A percentile compares a stretch with the other conserved stretches of the same genome.
phyloP scores from a whole-genome alignment of 768 basidiomycete genomes.

The Russula emetica region DNA sequence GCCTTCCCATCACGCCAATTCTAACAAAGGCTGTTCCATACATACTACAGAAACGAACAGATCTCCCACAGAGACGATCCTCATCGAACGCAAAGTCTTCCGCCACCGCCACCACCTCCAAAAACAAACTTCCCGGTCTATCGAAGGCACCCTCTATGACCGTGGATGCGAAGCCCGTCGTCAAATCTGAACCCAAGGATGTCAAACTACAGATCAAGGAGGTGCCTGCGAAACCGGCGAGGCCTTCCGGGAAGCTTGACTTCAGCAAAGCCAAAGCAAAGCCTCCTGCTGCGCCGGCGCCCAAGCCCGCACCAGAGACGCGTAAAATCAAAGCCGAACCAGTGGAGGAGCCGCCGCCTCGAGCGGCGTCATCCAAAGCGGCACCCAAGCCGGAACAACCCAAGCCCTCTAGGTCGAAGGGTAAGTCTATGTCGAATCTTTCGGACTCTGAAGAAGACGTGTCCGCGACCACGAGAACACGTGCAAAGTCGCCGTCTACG shows the following conservation, averaged over 20 bases:
- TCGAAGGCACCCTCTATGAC: slow-evolving; percentile 15
- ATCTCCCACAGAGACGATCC: background rate
- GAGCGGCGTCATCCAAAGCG: slow-evolving; percentile 5
- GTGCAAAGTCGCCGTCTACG: slow-evolving; percentile 23
- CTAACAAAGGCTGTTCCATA: background rate
- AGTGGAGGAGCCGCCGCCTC: slow-evolving; percentile 13
- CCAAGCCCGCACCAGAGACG: slow-evolving; percentile 16
- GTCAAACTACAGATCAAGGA: slow-evolving; percentile 30
- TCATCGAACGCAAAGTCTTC: slow-evolving; percentile 3
- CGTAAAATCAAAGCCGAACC: slow-evolving; percentile 26
- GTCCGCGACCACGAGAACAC: background rate
- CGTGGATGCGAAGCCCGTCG: slow-evolving; percentile 27
- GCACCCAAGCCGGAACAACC: slow-evolving; percentile 17
- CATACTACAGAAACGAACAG: slow-evolving; percentile 5
- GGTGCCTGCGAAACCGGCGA: slow-evolving; percentile 32
- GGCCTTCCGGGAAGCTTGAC: slow-evolving; percentile 50
- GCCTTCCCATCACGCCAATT: background rate
- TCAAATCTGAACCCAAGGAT: slow-evolving; percentile 31
- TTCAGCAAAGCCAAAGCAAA: slow-evolving; percentile 36
- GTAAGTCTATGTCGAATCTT: slow-evolving; percentile 23
- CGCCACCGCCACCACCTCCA: slow-evolving; percentile 22
- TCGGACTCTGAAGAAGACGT: slow-evolving; percentile 33
- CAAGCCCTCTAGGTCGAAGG: slow-evolving; percentile 12
- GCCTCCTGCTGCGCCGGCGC: background rate
- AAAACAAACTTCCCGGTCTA: slow-evolving; percentile 20